Evolutionary conservation across 2,329 filamentous ascomycete genomes (phyloP), one percentile per base, ranked within the genome.

Genomic region (Pseudogymnoascus sp.): DNA sequence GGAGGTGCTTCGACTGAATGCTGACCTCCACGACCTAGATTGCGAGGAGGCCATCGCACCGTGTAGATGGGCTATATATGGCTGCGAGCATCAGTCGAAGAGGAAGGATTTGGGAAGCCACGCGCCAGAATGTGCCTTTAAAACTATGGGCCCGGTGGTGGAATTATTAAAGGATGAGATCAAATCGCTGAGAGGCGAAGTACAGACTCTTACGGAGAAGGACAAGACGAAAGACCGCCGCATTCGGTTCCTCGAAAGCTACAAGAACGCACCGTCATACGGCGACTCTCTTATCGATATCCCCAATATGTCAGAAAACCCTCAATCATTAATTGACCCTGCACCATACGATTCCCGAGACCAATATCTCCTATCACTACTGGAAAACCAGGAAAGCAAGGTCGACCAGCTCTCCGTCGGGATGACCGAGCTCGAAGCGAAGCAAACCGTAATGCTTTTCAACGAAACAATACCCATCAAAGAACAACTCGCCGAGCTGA

Each of bases 381-480:
- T 82, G 21, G 77, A 82, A 68, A 75, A 78, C n/a, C 78, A 82
- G 67, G 82, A 85, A 68, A 78, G 70, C 71, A 82, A 77, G 72
- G 80, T 86, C 44, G 82, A 84, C 67, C 80, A 83, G 59, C 73
- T 87, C 2, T 81, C 83, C 60, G 80, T 83, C 63, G 80, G 80
- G 44, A 69, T 86, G 38, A 81, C 79, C 18, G 83, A 85, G 64
- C 77, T 85, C 60, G 84, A 86, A 69, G 81, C 80, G 3, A 79
- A 82, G 59, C 83, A 86, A 69, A 83, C 80, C 33, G 81, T 85
- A 73, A 81, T 83, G 78, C 78, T 84, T 7, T 78, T 86, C 69
- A 86, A 85, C 67, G 82, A 86, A 71, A 81, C 83, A 4, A 78
- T 84, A 69, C 83, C 81, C 6, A 80, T 87, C 65, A 83, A 84